Conservation (phyloP, 2,329 filamentous ascomycete species). For the Colletotrichum cordylinicola region DNA sequence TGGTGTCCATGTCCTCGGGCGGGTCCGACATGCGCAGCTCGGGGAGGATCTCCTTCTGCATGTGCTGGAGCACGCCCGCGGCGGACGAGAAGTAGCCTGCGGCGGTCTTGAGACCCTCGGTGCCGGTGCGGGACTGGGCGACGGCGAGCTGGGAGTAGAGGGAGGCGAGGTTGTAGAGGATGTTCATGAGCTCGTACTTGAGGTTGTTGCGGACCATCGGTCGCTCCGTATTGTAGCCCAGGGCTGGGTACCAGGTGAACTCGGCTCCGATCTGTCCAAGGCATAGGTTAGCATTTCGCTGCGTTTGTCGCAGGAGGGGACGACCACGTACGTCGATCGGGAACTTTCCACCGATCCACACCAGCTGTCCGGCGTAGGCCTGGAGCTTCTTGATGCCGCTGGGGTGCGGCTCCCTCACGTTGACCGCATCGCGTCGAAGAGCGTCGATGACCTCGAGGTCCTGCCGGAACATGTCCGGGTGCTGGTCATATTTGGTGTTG, state of each 20-base stretch:
- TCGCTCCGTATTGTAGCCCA: conserved; percentile 86
- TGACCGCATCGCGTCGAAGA: conserved; percentile 84
- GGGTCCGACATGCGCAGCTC: conserved; percentile 82
- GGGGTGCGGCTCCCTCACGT: conserved; percentile 84
- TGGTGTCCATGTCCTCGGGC: conserved; percentile 93
- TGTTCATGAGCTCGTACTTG: conserved; percentile 86
- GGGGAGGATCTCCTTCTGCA: conserved; percentile 78
- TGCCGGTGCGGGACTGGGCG: conserved; percentile 75
- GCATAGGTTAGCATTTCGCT: neutral
- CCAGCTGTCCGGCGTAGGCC: conserved; percentile 88
- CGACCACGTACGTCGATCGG: conserved; percentile 78
- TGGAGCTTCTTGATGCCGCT: conserved; percentile 90
- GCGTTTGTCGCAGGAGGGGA: neutral
- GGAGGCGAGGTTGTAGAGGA: conserved; percentile 91
- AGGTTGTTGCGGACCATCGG: conserved; percentile 72
- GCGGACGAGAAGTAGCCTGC: conserved; percentile 90
- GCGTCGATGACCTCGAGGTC: conserved; percentile 86
- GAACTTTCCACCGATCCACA: conserved; percentile 94
- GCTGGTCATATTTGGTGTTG: conserved; percentile 97
- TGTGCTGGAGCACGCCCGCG: conserved; percentile 81
- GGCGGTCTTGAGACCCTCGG: conserved; percentile 85
- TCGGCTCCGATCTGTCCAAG: conserved; percentile 80
- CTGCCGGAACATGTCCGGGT: conserved; percentile 92
- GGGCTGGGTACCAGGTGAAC: conserved; percentile 93
- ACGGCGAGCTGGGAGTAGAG: conserved; percentile 93